phyloP scores from a whole-genome alignment of 768 basidiomycete genomes.

The Russula vinacea region DNA sequence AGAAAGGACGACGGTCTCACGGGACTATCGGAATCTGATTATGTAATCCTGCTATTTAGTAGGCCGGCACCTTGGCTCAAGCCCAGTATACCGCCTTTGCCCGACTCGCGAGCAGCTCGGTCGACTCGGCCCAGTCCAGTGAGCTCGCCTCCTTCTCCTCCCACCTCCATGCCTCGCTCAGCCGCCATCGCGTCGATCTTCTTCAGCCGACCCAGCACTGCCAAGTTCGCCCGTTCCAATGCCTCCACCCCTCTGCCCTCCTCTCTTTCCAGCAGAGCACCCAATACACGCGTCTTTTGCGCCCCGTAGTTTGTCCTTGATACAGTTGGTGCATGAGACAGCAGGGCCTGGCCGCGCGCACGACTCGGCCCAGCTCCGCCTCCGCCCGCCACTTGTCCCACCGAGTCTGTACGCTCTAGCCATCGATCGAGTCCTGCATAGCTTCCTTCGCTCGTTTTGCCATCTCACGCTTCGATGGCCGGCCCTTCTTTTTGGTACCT shows the following conservation, averaged over 20 bases:
- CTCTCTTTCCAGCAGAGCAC: slow-evolving; percentile 33
- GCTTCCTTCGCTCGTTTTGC: slow-evolving; percentile 31
- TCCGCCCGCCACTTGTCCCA: neutral
- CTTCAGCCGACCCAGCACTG: slow-evolving; percentile 52
- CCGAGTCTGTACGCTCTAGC: slow-evolving; percentile 41
- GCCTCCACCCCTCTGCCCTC: slow-evolving; percentile 31
- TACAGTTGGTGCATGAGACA: slow-evolving; percentile 38
- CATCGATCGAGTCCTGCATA: slow-evolving; percentile 60
- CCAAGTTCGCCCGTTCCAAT: slow-evolving; percentile 46
- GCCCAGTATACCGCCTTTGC: slow-evolving; percentile 43
- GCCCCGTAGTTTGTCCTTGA: slow-evolving; percentile 44
- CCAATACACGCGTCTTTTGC: slow-evolving; percentile 44
- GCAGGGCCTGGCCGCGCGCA: slow-evolving; percentile 28
- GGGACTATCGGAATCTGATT: neutral
- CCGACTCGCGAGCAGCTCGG: slow-evolving; percentile 42
- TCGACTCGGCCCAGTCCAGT: slow-evolving; percentile 50
- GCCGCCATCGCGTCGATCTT: slow-evolving; percentile 49
- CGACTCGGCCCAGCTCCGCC: slow-evolving; percentile 11
- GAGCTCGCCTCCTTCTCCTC: slow-evolving; percentile 43
- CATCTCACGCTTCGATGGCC: slow-evolving; percentile 28
- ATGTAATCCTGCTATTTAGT: neutral
- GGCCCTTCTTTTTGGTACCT: slow-evolving; percentile 29
- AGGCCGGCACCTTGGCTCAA: slow-evolving; percentile 48
- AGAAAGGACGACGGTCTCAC: neutral
- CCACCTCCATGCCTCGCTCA: slow-evolving; percentile 42